Evolutionary conservation across 768 basidiomycete species (phyloP).

Genomic region (Phylloporus arenicola): DNA sequence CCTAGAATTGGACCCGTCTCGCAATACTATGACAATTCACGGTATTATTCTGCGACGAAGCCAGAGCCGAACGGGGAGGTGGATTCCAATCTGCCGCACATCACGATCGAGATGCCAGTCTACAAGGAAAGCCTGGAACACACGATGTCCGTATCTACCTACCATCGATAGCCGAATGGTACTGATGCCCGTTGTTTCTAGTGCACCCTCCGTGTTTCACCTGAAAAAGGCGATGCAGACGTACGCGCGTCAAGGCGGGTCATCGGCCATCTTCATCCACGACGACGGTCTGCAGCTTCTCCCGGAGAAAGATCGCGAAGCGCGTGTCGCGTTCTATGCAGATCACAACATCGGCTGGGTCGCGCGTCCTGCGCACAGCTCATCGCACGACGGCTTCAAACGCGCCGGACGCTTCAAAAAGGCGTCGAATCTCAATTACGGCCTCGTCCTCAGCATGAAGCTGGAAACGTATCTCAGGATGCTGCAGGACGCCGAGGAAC

Average conservation of each 20-base stretch:
- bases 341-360: constrained; percentile 58
- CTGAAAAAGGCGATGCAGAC: constrained; percentile 59
- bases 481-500: constrained; percentile 41
- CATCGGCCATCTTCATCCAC: constrained; percentile 52
- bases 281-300: constrained; percentile 58
- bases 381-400: constrained; percentile 23
- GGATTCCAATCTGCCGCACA: constrained; percentile 62
- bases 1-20: constrained; percentile 73
- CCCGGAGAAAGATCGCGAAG: constrained; percentile 40
- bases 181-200: constrained; percentile 18
- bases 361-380: constrained; percentile 46
- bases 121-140: constrained; percentile 83
- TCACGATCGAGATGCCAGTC: constrained; percentile 80
- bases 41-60: constrained; percentile 69
- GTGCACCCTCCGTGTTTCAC: constrained; percentile 64
- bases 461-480: constrained; percentile 32
- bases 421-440: constrained; percentile 88
- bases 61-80: constrained; percentile 59
- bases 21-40: constrained; percentile 80
- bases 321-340: constrained; percentile 49
- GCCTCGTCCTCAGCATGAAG: constrained; percentile 39
- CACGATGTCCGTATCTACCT: constrained; percentile 61
- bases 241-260: constrained; percentile 60
- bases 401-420: constrained; percentile 86
- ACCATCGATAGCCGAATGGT: neutral